These are phyloP conservation scores for Globisporangium splendens DNA, from an alignment of 352 stramenopile species.

Conservation along the genomic window DNA sequence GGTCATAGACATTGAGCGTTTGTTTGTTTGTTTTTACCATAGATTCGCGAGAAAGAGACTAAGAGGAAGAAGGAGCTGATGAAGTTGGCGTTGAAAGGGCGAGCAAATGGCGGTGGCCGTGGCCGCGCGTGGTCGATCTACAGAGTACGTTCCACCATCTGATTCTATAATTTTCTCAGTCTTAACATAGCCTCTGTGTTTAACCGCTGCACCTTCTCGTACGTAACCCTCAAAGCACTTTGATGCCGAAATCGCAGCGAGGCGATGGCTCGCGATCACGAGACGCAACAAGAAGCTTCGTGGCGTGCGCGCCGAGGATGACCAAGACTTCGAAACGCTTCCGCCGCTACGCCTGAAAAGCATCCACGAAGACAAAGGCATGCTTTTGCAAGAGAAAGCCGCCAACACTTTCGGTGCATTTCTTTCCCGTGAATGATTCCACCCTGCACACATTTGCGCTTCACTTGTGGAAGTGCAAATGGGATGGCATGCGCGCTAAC, in stretches of 20 bases:
- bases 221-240: conserved; percentile 66
- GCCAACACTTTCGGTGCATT: too few species aligned
- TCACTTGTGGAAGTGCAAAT: too few species aligned
- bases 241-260: conserved; percentile 53
- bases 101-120: conserved; percentile 34
- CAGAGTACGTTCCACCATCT: conserved; percentile 47
- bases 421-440: too few species aligned
- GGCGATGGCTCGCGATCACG: conserved; percentile 60
- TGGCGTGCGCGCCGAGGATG: conserved; percentile 37
- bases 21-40: too few species aligned
- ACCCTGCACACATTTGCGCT: too few species aligned
- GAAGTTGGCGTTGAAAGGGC: conserved; percentile 50
- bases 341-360: conserved; percentile 24
- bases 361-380: too few species aligned
- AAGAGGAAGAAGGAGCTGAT: conserved; percentile 33
- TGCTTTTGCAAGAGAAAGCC: too few species aligned
- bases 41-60: conserved; percentile 65
- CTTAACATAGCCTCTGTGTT: too few species aligned
- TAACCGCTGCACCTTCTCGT: too few species aligned
- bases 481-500: too few species aligned
- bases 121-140: conserved; percentile 69
- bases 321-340: conserved; percentile 66
- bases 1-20: too few species aligned
- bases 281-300: conserved; percentile 51
- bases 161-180: too few species aligned